Evolutionary conservation across 768 basidiomycete species (phyloP).

Genomic region (Trametes elegans): DNA sequence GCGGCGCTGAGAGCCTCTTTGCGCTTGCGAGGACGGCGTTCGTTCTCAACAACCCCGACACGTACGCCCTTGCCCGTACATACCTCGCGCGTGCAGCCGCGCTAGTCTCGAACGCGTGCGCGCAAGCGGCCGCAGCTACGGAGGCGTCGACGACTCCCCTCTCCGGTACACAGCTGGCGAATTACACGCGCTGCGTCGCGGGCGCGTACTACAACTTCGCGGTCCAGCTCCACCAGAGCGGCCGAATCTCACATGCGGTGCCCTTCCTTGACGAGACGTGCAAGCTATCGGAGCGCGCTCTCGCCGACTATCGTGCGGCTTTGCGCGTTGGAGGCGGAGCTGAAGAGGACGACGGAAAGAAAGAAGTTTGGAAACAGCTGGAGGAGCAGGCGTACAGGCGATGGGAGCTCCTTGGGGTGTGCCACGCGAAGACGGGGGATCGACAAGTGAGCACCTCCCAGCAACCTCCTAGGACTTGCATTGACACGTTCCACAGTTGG

Average conservation of each 20-base stretch:
- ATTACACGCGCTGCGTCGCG: constrained; percentile 66
- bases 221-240: constrained; percentile 66
- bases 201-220: constrained; percentile 71
- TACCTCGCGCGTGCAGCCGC: constrained; percentile 44
- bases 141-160: not conserved
- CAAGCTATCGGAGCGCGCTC: constrained; percentile 46
- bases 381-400: constrained; percentile 65
- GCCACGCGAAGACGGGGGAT: constrained; percentile 75
- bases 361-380: constrained; percentile 53
- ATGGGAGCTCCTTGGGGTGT: constrained; percentile 81
- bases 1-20: constrained; percentile 55
- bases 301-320: constrained; percentile 14
- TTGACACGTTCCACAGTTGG: constrained; percentile 41
- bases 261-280: constrained; percentile 68
- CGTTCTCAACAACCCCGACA: constrained; percentile 39
- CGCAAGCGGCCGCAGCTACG: not conserved
- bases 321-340: not conserved
- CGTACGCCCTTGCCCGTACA: constrained; percentile 46
- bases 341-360: constrained; percentile 25
- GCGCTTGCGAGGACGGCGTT: constrained; percentile 47
- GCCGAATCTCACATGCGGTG: constrained; percentile 58
- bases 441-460: constrained; percentile 50
- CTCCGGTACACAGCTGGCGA: constrained; percentile 33
- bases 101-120: constrained; percentile 19
- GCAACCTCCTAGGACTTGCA: not conserved